These are phyloP conservation scores for Biscutella laevigata DNA, from an alignment of 441 rosid genomes.

Conservation along the genomic window DNA sequence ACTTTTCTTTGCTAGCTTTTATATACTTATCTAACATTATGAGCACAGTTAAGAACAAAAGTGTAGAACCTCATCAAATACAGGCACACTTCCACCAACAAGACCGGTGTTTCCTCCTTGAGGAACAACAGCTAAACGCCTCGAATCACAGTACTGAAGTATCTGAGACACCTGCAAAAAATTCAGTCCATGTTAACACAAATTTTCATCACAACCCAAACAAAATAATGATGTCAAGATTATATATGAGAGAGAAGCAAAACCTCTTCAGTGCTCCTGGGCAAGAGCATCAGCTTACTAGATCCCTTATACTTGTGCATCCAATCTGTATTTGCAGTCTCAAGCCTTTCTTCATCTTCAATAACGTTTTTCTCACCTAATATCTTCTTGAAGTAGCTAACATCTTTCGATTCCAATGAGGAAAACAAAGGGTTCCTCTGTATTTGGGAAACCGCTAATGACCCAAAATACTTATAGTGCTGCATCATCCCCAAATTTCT, in stretches of 20 bases:
- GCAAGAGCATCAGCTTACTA: slow-evolving; percentile 76
- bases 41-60: slow-evolving; percentile 6
- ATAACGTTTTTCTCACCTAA: slow-evolving; percentile 66
- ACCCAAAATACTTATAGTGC: slow-evolving; percentile 39
- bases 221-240: too few relatives aligned
- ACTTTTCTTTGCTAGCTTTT: not conserved
- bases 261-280: slow-evolving; percentile 66
- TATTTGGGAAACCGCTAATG: slow-evolving; percentile 29
- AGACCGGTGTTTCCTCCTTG: slow-evolving; percentile 97
- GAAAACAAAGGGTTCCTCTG: slow-evolving; percentile 62
- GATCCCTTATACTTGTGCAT: slow-evolving; percentile 70
- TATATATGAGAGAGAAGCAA: slow-evolving; percentile 9
- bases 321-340: slow-evolving; percentile 80
- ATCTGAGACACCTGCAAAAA: slow-evolving; percentile 61
- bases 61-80: slow-evolving; percentile 73
- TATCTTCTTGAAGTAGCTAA: slow-evolving; percentile 50
- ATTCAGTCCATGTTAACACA: not conserved
- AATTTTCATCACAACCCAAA: not conserved
- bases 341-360: slow-evolving; percentile 67
- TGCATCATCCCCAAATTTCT: slow-evolving; percentile 21
- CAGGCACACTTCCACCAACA: slow-evolving; percentile 97
- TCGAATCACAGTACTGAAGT: slow-evolving; percentile 69
- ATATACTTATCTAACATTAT: not conserved
- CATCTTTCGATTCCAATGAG: slow-evolving; percentile 48
- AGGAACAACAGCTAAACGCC: slow-evolving; percentile 85